Evolutionary conservation across 1,284 basidiomycete species (phyloP), one percentile per base, ranked within the genome.

Genomic region (Anthracocystis panici-leucophaei): DNA sequence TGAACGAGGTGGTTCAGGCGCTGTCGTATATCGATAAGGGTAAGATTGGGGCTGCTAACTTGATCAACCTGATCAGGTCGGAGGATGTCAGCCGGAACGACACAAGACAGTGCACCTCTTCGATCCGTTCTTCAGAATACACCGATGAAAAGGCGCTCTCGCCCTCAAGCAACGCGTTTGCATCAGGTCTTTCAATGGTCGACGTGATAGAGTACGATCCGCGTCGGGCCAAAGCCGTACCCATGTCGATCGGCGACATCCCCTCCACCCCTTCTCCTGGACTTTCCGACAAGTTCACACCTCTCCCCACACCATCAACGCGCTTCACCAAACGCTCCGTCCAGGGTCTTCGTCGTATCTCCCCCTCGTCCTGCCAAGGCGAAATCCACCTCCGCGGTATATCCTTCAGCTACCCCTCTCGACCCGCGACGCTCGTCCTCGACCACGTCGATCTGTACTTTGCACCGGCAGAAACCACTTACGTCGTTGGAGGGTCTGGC

Each of bases 401-500:
- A 63, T 89, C 90, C 0, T 95, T 96, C 85, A 88, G 92, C 23
- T 98, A 99, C 85, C 94, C 95, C 0, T 91, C 93, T 1, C 90
- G 93, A 11, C 90, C 91, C 1, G 87, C 88, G 29, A 84, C 88
- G 45, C 88, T 88, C 1, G 91, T 91, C 14, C 88, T 95, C 25
- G 80, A 87, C 31, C 87, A 91, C 80, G 89, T 93, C 57, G 89
- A 88, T 29, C 87, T 94, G 70, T 81, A 87, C 88, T 89, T 99
- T 51, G 92, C 94, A 1, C 89, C 93, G 0, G 88, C 89, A 41
- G 95, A 98, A 85, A 93, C 89, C 21, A 97, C 95, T 0, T 97
- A 94, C 86, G 91, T 98, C 78, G 93, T 97, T 58, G 96, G 95
- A 52, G 90, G 91, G 2, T 94, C 92, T 2, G 95, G 95, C 2